Evolutionary conservation across 805 yeast genomes (phyloP).

Genomic region (Myxozyma vanderwaltii): DNA sequence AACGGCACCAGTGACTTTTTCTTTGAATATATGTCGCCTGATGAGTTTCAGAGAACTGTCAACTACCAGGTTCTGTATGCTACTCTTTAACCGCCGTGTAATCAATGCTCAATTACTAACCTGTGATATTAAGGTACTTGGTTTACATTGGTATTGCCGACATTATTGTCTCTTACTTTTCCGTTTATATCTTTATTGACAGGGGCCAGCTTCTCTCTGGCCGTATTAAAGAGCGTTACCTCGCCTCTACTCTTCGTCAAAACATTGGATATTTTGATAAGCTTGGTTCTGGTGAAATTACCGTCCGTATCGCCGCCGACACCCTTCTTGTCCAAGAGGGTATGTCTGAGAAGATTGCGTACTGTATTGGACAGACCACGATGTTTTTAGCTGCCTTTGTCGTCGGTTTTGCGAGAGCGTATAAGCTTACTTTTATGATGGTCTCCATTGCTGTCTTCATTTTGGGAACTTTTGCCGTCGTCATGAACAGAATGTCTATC

Average conservation of each 20-base stretch:
- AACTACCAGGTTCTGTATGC: slow-evolving; percentile 42
- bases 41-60: slow-evolving; percentile 42
- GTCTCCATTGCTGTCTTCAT: slow-evolving; percentile 32
- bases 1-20: background rate
- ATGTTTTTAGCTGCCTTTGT: slow-evolving; percentile 36
- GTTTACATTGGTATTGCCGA: slow-evolving; percentile 47
- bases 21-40: slow-evolving; percentile 32
- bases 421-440: slow-evolving; percentile 36
- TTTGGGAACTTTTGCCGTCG: slow-evolving; percentile 22
- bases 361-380: slow-evolving; percentile 34
- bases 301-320: slow-evolving; percentile 39
- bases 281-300: slow-evolving; percentile 40
- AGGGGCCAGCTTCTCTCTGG: slow-evolving; percentile 48
- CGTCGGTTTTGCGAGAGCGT: slow-evolving; percentile 33
- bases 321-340: slow-evolving; percentile 40
- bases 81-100: background rate
- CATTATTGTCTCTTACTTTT: slow-evolving; percentile 36
- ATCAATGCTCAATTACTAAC: background rate
- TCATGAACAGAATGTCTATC: slow-evolving; percentile 33
- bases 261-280: slow-evolving; percentile 39
- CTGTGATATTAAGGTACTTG: slow-evolving; percentile 38
- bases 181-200: slow-evolving; percentile 44
- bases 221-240: slow-evolving; percentile 36
- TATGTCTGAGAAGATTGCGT: slow-evolving; percentile 38
- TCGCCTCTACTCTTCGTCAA: slow-evolving; percentile 38